Base-by-base conservation (phyloP, 306 rosid species). In the Malus orientalis region DNA sequence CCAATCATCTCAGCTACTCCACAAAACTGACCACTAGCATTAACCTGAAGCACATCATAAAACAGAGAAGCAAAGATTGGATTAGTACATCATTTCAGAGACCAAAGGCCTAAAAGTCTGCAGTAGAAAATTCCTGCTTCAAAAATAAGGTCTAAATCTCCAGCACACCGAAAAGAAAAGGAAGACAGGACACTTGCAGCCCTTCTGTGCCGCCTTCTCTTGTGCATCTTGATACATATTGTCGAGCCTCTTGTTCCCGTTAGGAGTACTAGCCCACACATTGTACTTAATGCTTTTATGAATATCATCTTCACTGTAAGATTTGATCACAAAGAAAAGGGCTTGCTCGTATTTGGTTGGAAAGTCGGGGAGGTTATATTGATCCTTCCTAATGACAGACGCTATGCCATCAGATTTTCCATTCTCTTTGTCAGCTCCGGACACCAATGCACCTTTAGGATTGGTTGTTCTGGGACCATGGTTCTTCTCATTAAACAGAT, bases 1-100 rank as follows among this genome's bases (percentile, higher is more conserved):
- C 91, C 96, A 11, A 62, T 83, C 96, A 92, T 92, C 86, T 92
- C 97, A n/a, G 97, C 97, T 59, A 92, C 83, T 83, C 97, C 97
- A 58, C 97, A 92, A 69, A 92, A 92, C 80, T 90, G 96, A 59
- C 97, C 97, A n/a, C 97, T 92, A 22, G 97, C 92, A 59, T 92
- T 92, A 71, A 92, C 97, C 97, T 92, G 85, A 83, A 71, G 59
- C 57, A 51, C 49, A 22, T 30, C 74, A 23, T 49, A 15, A 49
- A 49, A 15, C 55, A 51, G 69, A 65, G 73, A 75, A 62, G 18
- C 3, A 70, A 23, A 67, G 60, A 66, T 7, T 5, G 67, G 25
- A 57, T 47, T 62, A 25, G 15, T 49, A 36, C 58, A 18, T 61
- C 23, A 38, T 27, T 55, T 27, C 20, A 42, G 40, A 60, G 44